Evolutionary conservation across 305 asterid genomes (phyloP), one percentile per base, ranked within the genome.

Genomic region (Fraxinus sp.): DNA sequence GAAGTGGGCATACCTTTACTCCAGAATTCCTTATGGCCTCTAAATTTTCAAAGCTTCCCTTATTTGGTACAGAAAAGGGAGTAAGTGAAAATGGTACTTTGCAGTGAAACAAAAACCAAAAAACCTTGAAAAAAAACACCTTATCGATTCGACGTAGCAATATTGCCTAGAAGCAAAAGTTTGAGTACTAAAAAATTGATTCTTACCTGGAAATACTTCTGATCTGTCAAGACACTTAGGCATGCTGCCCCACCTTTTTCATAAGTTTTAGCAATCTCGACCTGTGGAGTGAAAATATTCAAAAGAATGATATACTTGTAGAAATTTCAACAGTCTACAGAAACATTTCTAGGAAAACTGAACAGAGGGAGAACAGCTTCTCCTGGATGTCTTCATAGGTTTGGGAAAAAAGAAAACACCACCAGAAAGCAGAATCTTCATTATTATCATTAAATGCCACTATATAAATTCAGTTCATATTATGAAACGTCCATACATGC

Each of bases 171-270:
- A 71, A 64, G 39, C 41, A 30, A 70, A 70, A 30, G 44, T 49
- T 6, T 41, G 66, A 73, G 59, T 35, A 80, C 1, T 78, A 74
- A 39, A 68, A 28, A 36, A 18, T 49, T 30, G 24, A 64, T 82
- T 28, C 74, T 83, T 83, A 93, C 98, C 92, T 93, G 94, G 89
- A 96, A 96, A 88, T 85, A 96, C 86, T 96, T 94, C 85, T 87
- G 81, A 84, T 96, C 99, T 7, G 99, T 94, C 88, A 96, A 84
- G 83, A 96, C 98, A 79, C 98, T 94, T 36, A 94, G 98, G 91
- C 99, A 96, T 76, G 98, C 97, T 76, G 99, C 98, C 79, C 98
- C 99, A 78, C 99, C 99, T 84, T 87, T 92, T 85, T 96, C 98
- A 85, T 94, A 93, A 83, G 98, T 97, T 89, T 94, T 94, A 52